Conservation (phyloP, 2,329 filamentous ascomycete genomes). For the Plenodomus tracheiphilus region DNA sequence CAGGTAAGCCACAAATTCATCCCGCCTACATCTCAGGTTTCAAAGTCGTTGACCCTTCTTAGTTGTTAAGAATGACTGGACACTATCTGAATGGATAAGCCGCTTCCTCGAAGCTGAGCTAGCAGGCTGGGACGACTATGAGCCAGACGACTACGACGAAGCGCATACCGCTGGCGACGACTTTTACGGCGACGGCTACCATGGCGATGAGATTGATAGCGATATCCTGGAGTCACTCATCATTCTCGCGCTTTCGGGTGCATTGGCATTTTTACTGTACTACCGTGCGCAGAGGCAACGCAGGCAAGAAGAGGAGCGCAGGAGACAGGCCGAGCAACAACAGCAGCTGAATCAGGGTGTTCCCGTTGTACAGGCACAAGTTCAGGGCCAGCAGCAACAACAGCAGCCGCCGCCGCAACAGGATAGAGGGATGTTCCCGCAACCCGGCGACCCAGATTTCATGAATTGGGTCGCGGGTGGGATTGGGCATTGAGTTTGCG, state of each 20-base stretch:
- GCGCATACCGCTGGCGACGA: constrained; percentile 49
- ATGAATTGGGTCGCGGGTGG: constrained; percentile 70
- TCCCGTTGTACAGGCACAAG: constrained; percentile 27
- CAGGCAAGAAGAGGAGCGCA: constrained; percentile 48
- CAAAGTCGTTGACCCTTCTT: constrained; percentile 3
- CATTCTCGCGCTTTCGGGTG: constrained; percentile 76
- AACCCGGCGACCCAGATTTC: constrained; percentile 68
- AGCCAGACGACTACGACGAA: constrained; percentile 52
- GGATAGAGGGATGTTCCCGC: constrained; percentile 65
- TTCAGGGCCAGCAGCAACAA: constrained; percentile 21
- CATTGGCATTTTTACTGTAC: constrained; percentile 77
- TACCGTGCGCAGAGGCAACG: constrained; percentile 69
- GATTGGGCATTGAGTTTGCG: constrained; percentile 57
- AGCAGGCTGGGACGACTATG: constrained; percentile 61
- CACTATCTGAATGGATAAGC: constrained; percentile 81
- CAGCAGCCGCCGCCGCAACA: constrained; percentile 46
- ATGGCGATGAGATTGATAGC: constrained; percentile 65
- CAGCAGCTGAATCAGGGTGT: constrained; percentile 33
- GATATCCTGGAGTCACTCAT: constrained; percentile 82
- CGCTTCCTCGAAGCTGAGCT: constrained; percentile 73
- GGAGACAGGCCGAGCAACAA: constrained; percentile 33
- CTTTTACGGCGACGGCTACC: constrained; percentile 61
- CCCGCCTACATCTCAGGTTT: neutral
- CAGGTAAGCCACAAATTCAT: constrained; percentile 59
- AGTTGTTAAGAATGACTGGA: constrained; percentile 74